Base-by-base conservation (phyloP, 805 yeast species). In the Soucietia sequanensis region DNA sequence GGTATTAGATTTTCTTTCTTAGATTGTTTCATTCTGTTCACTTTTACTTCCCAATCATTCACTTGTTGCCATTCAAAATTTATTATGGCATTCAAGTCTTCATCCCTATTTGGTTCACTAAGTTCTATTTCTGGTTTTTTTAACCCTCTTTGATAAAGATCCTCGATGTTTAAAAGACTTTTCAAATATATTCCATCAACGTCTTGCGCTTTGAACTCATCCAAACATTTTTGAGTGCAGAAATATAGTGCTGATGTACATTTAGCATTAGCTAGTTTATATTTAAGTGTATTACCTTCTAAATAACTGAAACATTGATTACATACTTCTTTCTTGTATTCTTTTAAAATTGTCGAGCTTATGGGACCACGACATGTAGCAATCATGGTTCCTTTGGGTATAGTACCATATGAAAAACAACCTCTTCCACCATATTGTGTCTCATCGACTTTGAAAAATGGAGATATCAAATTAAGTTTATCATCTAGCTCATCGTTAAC, bases 301-400 rank as follows among this genome's bases (percentile, higher is more conserved):
- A 62, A 64, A 43, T 78, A 81, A 2, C 43, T 35, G 47, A 68
- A 77, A 44, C 88, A 81, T 39, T 50, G 46, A 6, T 72, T 63
- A 50, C 88, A 81, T 2, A 77, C 83, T 46, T 81, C 87, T 43
- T 78, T 80, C 32, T 75, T 69, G 51, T 78, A 80, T 4, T 77
- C 78, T 38, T 69, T 63, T 12, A 66, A 54, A 3, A 80, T 63
- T 1, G 76, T 62, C 11, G 69, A 58, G 7, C 81, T 72, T 25
- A 76, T 52, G 0, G 81, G 78, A 2, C 52, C 36, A 3, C 48
- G 40, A 12, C 75, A 70, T 6, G 30, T 37, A 25, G 74, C 57
- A 4, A 81, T 56, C 1, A 51, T 45, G 1, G 76, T 65, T 6
- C 65, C 75, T 22, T 52, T 46, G 10, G 66, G 56, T 10, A 81